Evolutionary conservation across 441 rosid species (phyloP).

Genomic region (Gossypium trilobum): DNA sequence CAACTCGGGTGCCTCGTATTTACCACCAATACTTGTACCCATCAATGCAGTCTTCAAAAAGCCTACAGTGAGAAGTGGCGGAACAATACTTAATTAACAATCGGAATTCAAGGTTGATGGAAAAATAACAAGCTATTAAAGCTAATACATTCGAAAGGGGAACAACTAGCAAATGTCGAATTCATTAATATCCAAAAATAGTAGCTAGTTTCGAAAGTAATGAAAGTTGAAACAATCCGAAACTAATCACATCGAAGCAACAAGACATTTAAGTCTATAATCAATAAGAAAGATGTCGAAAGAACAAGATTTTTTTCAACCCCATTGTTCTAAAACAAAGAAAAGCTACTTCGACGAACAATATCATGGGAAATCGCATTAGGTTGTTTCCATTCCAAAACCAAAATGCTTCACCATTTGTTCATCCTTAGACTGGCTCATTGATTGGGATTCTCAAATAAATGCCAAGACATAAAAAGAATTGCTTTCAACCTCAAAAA

Average conservation of each 20-base stretch:
- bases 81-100: not conserved
- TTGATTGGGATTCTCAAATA: not conserved
- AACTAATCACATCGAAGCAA: not conserved
- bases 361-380: not conserved
- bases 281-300: not conserved
- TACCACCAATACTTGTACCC: conserved; percentile 9
- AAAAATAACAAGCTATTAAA: not conserved
- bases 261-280: not conserved
- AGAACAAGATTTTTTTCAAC: not conserved
- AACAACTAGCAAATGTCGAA: too few species aligned
- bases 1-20: not conserved
- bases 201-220: not conserved
- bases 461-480: not conserved
- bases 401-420: not conserved
- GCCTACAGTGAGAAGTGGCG: conserved; percentile 13
- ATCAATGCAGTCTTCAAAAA: conserved; percentile 6
- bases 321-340: not conserved
- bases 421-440: not conserved
- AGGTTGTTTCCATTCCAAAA: not conserved
- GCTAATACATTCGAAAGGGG: not conserved
- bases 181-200: too few species aligned
- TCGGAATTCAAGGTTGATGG: not conserved
- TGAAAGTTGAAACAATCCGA: not conserved
- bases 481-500: not conserved
- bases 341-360: not conserved